Evolutionary conservation across 371 early-diverging fungal species (phyloP).

Genomic region (Mucor velutinosus): DNA sequence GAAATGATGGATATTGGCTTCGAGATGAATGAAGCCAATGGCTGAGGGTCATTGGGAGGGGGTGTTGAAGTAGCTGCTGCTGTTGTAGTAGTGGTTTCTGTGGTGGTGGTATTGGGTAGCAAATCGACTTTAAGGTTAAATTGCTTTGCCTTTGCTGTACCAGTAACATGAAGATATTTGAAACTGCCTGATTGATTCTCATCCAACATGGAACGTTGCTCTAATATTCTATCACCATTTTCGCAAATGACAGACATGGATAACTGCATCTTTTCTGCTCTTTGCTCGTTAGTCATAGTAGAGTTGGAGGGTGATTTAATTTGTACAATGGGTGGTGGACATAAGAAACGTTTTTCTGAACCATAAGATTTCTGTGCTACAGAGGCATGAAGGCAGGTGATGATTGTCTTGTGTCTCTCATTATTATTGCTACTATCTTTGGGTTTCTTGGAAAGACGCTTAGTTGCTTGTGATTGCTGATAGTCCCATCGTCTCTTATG

Average conservation of each 20-base stretch:
- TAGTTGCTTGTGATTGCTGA: slow-evolving; percentile 4
- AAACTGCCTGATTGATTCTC: slow-evolving; percentile 61
- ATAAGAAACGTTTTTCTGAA: slow-evolving; percentile 84
- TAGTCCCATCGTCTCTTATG: slow-evolving; percentile 18
- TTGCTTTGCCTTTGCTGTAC: slow-evolving; percentile 77
- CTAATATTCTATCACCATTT: slow-evolving; percentile 47
- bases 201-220: slow-evolving; percentile 57
- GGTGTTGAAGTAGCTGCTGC: not conserved
- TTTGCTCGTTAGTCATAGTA: slow-evolving; percentile 34
- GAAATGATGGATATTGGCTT: slow-evolving; percentile 79
- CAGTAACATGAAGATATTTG: slow-evolving; percentile 74
- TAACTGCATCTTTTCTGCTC: slow-evolving; percentile 49
- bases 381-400: slow-evolving; percentile 66
- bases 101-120: slow-evolving; percentile 18
- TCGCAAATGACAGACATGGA: slow-evolving; percentile 68
- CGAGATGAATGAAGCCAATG: slow-evolving; percentile 65
- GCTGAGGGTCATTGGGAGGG: not conserved
- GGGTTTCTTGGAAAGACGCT: not conserved
- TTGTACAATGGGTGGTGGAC: slow-evolving; percentile 81
- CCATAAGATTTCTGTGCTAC: slow-evolving; percentile 92
- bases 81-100: not conserved
- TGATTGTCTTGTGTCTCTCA: slow-evolving; percentile 39
- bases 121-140: slow-evolving; percentile 70
- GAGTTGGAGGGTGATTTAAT: slow-evolving; percentile 22
- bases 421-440: not conserved